Base-by-base conservation (phyloP, 2,329 filamentous ascomycete genomes). In the Chalaropsis ovoidea region DNA sequence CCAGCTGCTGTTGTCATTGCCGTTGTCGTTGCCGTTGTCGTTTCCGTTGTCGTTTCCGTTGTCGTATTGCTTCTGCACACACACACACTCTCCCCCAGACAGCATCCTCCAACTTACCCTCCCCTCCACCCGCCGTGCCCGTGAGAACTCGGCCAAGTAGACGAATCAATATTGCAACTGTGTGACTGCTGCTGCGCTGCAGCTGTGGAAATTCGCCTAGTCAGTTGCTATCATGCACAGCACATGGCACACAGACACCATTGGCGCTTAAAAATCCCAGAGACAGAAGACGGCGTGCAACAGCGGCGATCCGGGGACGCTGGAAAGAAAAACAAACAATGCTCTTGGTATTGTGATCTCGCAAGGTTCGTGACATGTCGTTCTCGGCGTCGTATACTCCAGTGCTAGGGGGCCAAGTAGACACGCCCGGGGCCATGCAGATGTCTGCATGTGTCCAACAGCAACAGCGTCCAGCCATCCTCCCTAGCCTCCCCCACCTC, bases 331-430 rank as follows among this genome's bases (percentile, higher is more conserved):
- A 31, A 31, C 31, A 31, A 31, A 31, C 31, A 31, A 31, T 31
- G 31, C 31, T 31, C 31, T 31, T 31, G 31, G 31, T 31, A 31
- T 31, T 31, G 31, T 31, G 31, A 31, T 31, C 31, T 31, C 31
- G 31, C 31, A 31, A 31, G 6, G 31, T 31, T 31, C 31, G 6
- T 31, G 6, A 31, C 31, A 31, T 31, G 31, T 31, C 31, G 31
- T 31, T 31, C 31, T 49, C 10, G 45, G n/a, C 19, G 47, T 49
- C 19, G 47, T 24, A 49, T 49, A 24, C 2, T 3, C 47, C 47
- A 15, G 13, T 49, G 10, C 19, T 7, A 49, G 76, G 76, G 58
- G 72, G 13, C 7, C 17, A 43, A 15, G 11, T 43, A 43, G 24
- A 35, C 24, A 56, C 27, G 52, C 15, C 27, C n/a, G n/a, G 22